phyloP scores from a whole-genome alignment of 1,284 basidiomycete species.

The Irpex rosettiformis region DNA sequence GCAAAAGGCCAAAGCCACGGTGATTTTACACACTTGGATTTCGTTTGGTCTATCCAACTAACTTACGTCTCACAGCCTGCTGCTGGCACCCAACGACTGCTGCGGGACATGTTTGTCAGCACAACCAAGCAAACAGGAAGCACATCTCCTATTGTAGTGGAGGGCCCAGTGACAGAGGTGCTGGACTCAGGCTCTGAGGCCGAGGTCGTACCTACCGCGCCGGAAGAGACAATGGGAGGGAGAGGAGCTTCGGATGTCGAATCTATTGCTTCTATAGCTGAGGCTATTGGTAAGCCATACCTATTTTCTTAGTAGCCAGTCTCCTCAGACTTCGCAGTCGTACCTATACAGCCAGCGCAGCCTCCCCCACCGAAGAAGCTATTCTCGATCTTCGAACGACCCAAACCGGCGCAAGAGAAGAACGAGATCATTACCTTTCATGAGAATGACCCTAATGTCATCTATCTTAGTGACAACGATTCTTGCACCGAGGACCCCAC shows the following conservation, averaged over 20 bases:
- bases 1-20: conserved; percentile 3
- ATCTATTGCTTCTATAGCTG: background rate
- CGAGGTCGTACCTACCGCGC: background rate
- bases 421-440: background rate
- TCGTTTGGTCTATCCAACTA: background rate
- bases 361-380: conserved; percentile 6
- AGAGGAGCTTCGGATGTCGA: background rate
- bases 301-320: background rate
- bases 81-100: conserved; percentile 7
- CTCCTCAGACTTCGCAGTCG: background rate
- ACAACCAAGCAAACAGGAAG: background rate
- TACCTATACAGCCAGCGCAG: background rate
- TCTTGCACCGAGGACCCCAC: background rate
- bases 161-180: background rate
- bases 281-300: background rate
- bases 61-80: background rate
- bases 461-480: conserved; percentile 1
- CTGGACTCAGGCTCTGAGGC: background rate
- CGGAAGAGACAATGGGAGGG: background rate
- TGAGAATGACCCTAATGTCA: background rate
- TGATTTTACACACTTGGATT: background rate
- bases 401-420: background rate
- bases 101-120: conserved; percentile 16
- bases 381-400: conserved; percentile 12
- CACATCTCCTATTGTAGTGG: background rate